Conservation (phyloP, 352 stramenopile genomes). For the Phytophthora cactorum region DNA sequence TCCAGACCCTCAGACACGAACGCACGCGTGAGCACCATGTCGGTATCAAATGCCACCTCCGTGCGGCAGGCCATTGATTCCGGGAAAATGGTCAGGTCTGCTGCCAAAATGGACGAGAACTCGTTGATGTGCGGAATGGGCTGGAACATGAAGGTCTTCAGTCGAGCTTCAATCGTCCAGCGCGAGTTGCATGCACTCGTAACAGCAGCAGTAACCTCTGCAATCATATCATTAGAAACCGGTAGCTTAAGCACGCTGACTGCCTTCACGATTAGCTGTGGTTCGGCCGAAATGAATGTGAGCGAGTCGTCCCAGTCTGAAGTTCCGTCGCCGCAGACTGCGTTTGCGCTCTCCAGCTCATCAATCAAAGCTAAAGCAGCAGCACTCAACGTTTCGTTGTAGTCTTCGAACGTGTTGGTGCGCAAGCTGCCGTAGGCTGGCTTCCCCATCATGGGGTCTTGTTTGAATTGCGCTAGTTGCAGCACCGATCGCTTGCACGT, state of each 20-base stretch:
- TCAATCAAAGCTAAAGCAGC: constrained; percentile 20
- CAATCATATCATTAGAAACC: constrained; percentile 34
- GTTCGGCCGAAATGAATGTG: constrained; percentile 32
- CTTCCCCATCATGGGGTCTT: constrained; percentile 41
- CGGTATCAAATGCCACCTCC: constrained; percentile 19
- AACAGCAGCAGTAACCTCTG: constrained; percentile 21
- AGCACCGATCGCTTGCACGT: constrained; percentile 33
- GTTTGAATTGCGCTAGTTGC: constrained; percentile 37
- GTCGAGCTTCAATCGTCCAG: constrained; percentile 35
- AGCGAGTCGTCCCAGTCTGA: constrained; percentile 36
- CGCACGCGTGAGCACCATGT: constrained; percentile 23
- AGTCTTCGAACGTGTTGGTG: constrained; percentile 36
- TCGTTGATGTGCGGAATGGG: constrained; percentile 38
- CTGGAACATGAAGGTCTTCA: constrained; percentile 49
- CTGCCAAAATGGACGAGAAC: constrained; percentile 41
- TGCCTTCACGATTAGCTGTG: constrained; percentile 36
- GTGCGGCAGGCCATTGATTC: constrained; percentile 33
- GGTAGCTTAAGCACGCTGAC: constrained; percentile 25
- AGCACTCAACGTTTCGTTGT: constrained; percentile 33
- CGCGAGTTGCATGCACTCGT: constrained; percentile 22
- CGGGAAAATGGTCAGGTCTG: constrained; percentile 42
- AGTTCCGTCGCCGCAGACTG: constrained; percentile 32
- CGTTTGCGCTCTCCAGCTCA: constrained; percentile 18
- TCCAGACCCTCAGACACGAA: constrained; percentile 40
- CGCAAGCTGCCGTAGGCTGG: constrained; percentile 35